A percentile compares a stretch with the other conserved stretches of the same genome.
Evolutionary conservation across 805 yeast genomes (phyloP).

Genomic region (Scheffersomyces coipomensis): DNA sequence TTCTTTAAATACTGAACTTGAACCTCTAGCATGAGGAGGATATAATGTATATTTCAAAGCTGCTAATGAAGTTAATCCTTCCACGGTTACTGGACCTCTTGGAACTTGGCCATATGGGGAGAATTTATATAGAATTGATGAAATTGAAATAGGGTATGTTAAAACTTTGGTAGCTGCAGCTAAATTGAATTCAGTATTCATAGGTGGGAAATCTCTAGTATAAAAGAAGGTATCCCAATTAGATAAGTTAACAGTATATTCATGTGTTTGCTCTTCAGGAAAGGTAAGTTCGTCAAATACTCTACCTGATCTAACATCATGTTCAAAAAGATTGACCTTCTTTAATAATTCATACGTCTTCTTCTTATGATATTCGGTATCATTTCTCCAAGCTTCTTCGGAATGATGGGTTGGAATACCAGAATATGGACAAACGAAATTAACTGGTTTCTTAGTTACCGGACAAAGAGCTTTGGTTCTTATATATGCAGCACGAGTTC

Average conservation of each 20-base stretch:
- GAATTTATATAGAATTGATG: constrained; percentile 74
- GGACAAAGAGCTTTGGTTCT: constrained; percentile 89
- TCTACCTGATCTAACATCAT: constrained; percentile 91
- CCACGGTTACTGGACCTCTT: constrained; percentile 83
- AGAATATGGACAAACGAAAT: constrained; percentile 86
- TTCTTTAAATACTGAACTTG: constrained; percentile 64
- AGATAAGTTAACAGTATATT: constrained; percentile 70
- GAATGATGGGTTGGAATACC: constrained; percentile 97
- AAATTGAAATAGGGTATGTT: constrained; percentile 90
- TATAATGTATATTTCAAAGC: constrained; percentile 89
- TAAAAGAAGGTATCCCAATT: constrained; percentile 94
- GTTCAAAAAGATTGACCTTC: constrained; percentile 90
- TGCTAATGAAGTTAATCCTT: constrained; percentile 90
- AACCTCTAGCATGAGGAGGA: constrained; percentile 49
- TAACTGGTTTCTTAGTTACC: constrained; percentile 75
- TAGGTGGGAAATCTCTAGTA: constrained; percentile 88
- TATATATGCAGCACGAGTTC: constrained; percentile 89
- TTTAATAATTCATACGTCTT: constrained; percentile 72
- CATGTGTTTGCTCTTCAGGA: constrained; percentile 76
- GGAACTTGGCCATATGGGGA: constrained; percentile 84
- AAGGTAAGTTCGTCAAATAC: constrained; percentile 94
- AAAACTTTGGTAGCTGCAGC: constrained; percentile 95
- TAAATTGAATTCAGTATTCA: constrained; percentile 95
- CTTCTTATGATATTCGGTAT: constrained; percentile 65
- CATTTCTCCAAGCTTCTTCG: constrained; percentile 84